phyloP scores from a whole-genome alignment of 1,284 basidiomycete species.

The Porodaedalea pini region DNA sequence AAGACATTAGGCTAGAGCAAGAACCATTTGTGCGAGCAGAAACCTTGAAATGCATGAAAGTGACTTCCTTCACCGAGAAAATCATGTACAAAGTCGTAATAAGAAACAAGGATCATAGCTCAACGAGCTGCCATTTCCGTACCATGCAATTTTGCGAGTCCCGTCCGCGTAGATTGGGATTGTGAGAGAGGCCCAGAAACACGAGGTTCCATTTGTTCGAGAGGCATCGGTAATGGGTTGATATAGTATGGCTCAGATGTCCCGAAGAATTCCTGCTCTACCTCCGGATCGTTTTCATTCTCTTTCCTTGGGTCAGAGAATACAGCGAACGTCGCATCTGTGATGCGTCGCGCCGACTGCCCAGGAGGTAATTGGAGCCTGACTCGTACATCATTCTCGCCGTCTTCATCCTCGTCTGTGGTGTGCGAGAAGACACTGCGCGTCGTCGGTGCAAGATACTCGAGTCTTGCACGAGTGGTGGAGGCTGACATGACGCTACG shows the following conservation, averaged over 20 bases:
- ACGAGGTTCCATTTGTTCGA: conserved; percentile 41
- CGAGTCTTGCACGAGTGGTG: conserved; percentile 18
- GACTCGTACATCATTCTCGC: background rate
- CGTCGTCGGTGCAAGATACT: conserved; percentile 13
- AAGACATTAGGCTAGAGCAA: background rate
- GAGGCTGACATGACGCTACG: conserved; percentile 20
- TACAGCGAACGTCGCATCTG: background rate
- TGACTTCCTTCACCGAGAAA: no score
- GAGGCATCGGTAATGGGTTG: conserved; percentile 50
- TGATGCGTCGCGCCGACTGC: background rate
- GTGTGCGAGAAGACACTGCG: conserved; percentile 8
- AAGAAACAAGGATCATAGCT: conserved; percentile 7
- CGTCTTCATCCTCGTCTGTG: conserved; percentile 5
- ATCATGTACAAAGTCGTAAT: no score
- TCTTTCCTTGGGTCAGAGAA: conserved; percentile 8
- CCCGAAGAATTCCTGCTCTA: conserved; percentile 22
- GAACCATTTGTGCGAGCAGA: background rate
- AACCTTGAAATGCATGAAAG: background rate
- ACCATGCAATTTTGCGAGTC: conserved; percentile 30
- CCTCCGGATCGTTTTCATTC: background rate
- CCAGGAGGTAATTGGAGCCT: conserved; percentile 1
- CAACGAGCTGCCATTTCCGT: conserved; percentile 36
- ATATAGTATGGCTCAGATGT: conserved; percentile 24
- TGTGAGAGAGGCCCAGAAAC: conserved; percentile 22
- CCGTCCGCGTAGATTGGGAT: conserved; percentile 6